These are phyloP conservation scores for Hypoxylon rickii DNA, from an alignment of 495 filamentous ascomycete genomes.

Conservation along the genomic window DNA sequence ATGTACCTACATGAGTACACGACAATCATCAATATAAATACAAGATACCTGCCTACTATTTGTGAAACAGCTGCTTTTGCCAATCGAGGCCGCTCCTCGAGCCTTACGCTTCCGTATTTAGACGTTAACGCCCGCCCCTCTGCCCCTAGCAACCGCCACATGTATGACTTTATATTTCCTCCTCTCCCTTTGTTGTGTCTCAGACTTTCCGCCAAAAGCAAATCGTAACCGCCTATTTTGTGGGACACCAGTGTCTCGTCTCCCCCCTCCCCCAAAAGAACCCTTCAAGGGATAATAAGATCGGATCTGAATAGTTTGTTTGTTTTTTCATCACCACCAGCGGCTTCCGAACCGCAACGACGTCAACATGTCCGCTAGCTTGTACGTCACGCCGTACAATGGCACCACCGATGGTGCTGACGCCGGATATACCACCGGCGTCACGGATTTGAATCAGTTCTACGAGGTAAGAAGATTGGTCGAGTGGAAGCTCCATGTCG, in stretches of 20 bases:
- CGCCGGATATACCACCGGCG: constrained; percentile 34
- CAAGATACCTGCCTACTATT: too few species aligned
- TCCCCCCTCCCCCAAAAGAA: too few species aligned
- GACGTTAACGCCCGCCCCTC: constrained; percentile 27
- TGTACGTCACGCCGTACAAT: constrained; percentile 40
- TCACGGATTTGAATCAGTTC: constrained; percentile 40
- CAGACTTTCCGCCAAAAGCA: constrained; percentile 10
- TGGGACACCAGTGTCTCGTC: constrained; percentile 24
- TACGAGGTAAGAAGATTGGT: constrained; percentile 41
- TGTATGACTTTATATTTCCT: constrained; percentile 8
- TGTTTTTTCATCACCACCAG: neutral
- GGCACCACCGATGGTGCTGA: constrained; percentile 37
- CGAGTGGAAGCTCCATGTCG: too few species aligned
- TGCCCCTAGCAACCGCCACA: constrained; percentile 19
- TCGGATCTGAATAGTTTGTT: too few species aligned
- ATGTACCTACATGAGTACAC: too few species aligned
- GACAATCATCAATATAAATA: too few species aligned
- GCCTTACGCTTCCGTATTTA: constrained; percentile 24
- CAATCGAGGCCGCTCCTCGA: constrained; percentile 26
- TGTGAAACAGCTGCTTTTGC: too few species aligned
- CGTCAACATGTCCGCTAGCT: constrained; percentile 38
- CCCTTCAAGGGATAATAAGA: constrained; percentile 2
- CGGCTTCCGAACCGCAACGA: neutral
- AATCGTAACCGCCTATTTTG: constrained; percentile 14
- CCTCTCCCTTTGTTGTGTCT: constrained; percentile 21